Percentiles rank a stretch among this genome's conserved stretches.
Evolutionary conservation across 768 basidiomycete species (phyloP).

Genomic region (Nidula microcarpa): DNA sequence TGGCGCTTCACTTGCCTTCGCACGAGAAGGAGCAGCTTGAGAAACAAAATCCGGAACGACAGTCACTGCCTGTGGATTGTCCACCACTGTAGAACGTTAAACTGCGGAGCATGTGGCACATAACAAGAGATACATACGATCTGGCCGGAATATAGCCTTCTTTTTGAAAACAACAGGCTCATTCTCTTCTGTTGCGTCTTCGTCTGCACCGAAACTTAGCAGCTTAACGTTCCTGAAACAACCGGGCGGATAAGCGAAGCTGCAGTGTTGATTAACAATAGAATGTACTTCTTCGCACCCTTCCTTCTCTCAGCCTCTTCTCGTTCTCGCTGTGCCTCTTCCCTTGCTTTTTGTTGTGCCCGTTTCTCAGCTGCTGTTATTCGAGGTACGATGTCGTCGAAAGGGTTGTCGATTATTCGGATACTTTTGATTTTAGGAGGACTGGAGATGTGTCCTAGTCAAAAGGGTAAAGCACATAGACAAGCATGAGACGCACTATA

Average conservation of each 20-base stretch:
- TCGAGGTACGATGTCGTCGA: slow-evolving; percentile 91
- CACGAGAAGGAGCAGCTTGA: slow-evolving; percentile 15
- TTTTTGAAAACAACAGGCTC: slow-evolving; percentile 60
- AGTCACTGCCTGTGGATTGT: slow-evolving; percentile 23
- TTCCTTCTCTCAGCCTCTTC: slow-evolving; percentile 70
- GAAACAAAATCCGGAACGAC: slow-evolving; percentile 38
- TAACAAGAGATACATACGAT: slow-evolving; percentile 50
- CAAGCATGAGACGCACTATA: slow-evolving; percentile 56
- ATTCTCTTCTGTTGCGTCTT: slow-evolving; percentile 58
- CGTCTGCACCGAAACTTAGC: slow-evolving; percentile 82
- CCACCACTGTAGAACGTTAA: slow-evolving; percentile 25
- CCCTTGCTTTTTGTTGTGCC: slow-evolving; percentile 77
- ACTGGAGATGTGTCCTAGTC: slow-evolving; percentile 30
- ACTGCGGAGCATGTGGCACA: neutral
- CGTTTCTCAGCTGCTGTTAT: slow-evolving; percentile 93
- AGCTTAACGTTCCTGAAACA: slow-evolving; percentile 76
- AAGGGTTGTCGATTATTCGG: slow-evolving; percentile 89
- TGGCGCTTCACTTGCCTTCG: slow-evolving; percentile 1
- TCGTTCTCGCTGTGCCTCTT: slow-evolving; percentile 72
- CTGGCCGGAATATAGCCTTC: slow-evolving; percentile 80
- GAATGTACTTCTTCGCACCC: slow-evolving; percentile 82
- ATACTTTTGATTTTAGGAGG: slow-evolving; percentile 89
- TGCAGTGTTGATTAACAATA: neutral
- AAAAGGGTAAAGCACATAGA: neutral
- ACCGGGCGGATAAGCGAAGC: neutral